Evolutionary conservation across 2,329 filamentous ascomycete genomes (phyloP).

Genomic region (Pseudonectria foliicola): DNA sequence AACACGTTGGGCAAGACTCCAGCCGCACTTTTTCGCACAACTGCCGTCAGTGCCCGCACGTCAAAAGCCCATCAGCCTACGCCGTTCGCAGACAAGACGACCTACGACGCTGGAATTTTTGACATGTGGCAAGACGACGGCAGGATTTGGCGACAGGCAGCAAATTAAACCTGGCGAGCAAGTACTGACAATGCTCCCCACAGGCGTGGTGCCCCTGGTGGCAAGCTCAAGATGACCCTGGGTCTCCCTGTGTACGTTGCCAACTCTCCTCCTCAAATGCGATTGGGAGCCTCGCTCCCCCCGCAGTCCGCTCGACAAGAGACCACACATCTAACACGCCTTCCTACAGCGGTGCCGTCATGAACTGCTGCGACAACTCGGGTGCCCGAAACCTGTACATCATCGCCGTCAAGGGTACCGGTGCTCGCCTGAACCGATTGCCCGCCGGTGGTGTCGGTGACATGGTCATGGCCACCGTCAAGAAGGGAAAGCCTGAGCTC

Average conservation of each 20-base stretch:
- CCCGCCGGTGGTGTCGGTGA: constrained; percentile 96
- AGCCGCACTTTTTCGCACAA: too few species aligned
- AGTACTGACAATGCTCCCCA: constrained; percentile 28
- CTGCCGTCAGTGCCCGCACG: too few species aligned
- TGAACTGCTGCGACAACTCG: constrained; percentile 99
- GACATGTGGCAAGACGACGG: too few species aligned
- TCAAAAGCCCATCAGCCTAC: too few species aligned
- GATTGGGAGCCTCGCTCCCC: constrained; percentile 3
- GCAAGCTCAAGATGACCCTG: constrained; percentile 99
- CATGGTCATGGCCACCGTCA: constrained; percentile 99
- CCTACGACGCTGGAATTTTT: too few species aligned
- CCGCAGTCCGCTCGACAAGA: constrained; percentile 6
- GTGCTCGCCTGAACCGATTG: constrained; percentile 94
- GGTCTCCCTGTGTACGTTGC: constrained; percentile 94
- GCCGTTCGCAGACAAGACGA: too few species aligned
- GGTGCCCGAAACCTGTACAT: constrained; percentile 99
- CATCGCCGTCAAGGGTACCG: constrained; percentile 98
- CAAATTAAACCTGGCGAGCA: not conserved
- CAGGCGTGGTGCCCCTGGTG: constrained; percentile 87
- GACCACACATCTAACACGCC: constrained; percentile 19
- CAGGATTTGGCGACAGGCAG: not conserved
- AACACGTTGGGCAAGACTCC: too few species aligned
- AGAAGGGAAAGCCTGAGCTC: constrained; percentile 99
- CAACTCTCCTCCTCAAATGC: too few species aligned
- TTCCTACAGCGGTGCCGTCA: constrained; percentile 77